Conservation (phyloP, 441 rosid genomes). For the Eruca vesicaria region DNA sequence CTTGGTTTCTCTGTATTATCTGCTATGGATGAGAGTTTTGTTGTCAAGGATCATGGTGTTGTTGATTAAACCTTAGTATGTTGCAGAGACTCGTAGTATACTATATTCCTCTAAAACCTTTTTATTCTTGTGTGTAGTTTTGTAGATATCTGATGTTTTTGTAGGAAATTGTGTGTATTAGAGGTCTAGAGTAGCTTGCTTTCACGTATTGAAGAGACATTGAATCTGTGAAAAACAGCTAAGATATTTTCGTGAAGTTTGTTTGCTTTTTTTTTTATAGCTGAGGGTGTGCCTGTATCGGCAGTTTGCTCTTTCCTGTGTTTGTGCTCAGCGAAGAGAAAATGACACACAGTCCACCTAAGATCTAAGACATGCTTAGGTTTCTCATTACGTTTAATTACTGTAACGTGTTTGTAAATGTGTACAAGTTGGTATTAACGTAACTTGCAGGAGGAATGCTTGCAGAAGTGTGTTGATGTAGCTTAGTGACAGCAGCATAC, state of each 20-base stretch:
- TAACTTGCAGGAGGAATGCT: conserved; percentile 78
- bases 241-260: background rate
- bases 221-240: background rate
- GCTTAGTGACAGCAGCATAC: background rate
- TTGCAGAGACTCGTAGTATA: too few relatives aligned
- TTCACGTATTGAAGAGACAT: background rate
- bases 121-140: background rate
- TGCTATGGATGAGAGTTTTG: background rate
- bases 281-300: conserved; percentile 95
- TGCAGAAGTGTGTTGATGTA: conserved; percentile 12
- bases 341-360: conserved; percentile 80
- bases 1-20: background rate
- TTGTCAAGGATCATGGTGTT: background rate
- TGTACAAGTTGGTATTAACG: too few relatives aligned
- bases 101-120: background rate
- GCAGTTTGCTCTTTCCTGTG: conserved; percentile 99
- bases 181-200: background rate
- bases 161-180: background rate
- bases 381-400: conserved; percentile 23
- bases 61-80: too few relatives aligned
- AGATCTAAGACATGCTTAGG: conserved; percentile 93
- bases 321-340: conserved; percentile 93
- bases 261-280: conserved; percentile 48
- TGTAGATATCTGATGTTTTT: background rate
- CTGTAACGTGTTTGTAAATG: background rate